Base-by-base conservation (phyloP, 257 asterid genomes). In the Salvia splendens region DNA sequence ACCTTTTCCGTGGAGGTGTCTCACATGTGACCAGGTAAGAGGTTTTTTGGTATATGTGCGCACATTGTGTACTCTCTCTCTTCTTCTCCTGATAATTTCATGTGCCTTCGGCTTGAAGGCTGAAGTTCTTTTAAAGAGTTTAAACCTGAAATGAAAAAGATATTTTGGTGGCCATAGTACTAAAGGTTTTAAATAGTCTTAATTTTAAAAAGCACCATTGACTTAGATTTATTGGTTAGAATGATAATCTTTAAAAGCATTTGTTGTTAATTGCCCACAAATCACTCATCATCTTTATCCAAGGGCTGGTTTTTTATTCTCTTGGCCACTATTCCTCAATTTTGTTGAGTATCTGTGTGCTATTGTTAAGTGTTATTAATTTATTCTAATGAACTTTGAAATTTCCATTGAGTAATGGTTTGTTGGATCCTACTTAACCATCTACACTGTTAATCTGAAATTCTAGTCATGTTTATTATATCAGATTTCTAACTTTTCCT, bases 1-100 rank as follows among this genome's bases (percentile, higher is more conserved):
- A 90, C 78, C 96, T 93, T 74, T 93, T 90, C 70, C 96, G 99
- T 5, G 99, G 99, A 77, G 92, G 97, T 55, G 95, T 93, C 64
- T 93, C 97, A 3, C 99, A 93, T 42, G 97, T 87, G 71, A 93
- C 99, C 38, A 83, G 77, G 99, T 88, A 69, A 77, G 87, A 81
- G 53, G 43, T 12, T 10, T 30, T 56, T 8, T 28, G 36, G 64
- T 9, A 47, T 52, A 6, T 47, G 43, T 52, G 33, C 49, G 17
- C 64, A n/a, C 35, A 49, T 59, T 10, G 50, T 62, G 69, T 54
- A 52, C 41, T 16, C 53, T 54, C 28, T 9, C 60, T 70, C 51
- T 70, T 75, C 73, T 63, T 64, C 46, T 45, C 67, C 73, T 60
- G 64, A 57, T 59, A 17, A 12, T 46, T 12, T 63, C 40, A 32